Conservation (phyloP, 2,329 filamentous ascomycete genomes). For the Sporothrix pseudoabietina region DNA sequence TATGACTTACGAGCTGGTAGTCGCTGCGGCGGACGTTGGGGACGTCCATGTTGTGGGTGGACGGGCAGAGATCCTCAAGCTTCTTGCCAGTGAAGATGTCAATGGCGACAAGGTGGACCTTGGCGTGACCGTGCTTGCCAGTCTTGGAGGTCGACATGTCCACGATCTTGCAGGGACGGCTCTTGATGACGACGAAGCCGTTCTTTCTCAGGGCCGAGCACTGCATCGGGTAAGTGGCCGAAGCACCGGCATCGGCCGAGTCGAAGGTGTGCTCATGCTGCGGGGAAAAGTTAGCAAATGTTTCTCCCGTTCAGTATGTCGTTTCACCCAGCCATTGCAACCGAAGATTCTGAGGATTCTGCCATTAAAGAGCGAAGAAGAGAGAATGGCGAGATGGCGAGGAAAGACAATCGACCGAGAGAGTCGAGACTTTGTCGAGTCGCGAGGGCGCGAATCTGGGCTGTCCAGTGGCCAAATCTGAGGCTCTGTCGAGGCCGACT, state of each 20-base stretch:
- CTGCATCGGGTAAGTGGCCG: conserved; percentile 94
- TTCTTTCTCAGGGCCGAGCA: conserved; percentile 99
- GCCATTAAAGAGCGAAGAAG: neutral
- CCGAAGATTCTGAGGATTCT: neutral
- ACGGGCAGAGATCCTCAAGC: conserved; percentile 97
- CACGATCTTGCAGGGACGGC: conserved; percentile 99
- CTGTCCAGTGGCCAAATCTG: neutral
- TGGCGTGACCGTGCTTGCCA: conserved; percentile 99
- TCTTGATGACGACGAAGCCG: conserved; percentile 98
- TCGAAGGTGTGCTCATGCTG: conserved; percentile 79
- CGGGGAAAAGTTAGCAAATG: neutral
- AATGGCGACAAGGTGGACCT: conserved; percentile 96
- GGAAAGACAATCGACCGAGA: neutral
- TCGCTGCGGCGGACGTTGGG: conserved; percentile 89
- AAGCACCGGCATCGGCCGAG: conserved; percentile 93
- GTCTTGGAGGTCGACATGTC: conserved; percentile 99
- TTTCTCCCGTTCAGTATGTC: neutral
- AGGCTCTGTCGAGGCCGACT: neutral
- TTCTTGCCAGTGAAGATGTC: conserved; percentile 99
- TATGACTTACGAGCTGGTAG: conserved; percentile 82
- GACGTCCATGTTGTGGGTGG: conserved; percentile 97
- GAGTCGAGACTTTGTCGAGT: neutral
- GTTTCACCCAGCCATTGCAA: neutral
- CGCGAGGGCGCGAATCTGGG: neutral
- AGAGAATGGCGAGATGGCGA: neutral